Conservation (phyloP, 495 filamentous ascomycete genomes). For the Tuber indicum region DNA sequence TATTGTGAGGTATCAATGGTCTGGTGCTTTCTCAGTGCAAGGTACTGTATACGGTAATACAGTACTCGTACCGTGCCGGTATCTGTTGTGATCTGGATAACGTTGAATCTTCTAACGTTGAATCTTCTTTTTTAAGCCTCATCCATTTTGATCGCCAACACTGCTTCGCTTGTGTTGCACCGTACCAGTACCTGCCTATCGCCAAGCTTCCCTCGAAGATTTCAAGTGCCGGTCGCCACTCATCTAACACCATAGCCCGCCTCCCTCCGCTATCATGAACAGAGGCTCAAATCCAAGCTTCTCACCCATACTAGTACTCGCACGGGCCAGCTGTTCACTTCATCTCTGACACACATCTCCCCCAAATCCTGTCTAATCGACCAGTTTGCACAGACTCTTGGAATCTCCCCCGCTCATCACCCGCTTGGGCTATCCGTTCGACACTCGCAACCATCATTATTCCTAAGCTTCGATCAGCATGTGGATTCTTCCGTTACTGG, state of each 20-base stretch:
- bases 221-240: neutral
- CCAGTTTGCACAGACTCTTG: neutral
- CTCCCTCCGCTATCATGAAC: neutral
- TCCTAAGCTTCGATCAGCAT: slow-evolving; percentile 46
- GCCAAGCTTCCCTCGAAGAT: neutral
- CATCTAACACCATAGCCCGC: neutral
- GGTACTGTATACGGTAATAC: no score
- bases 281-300: neutral
- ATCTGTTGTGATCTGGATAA: neutral
- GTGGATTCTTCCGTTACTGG: slow-evolving; percentile 87
- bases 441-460: slow-evolving; percentile 23
- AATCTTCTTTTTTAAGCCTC: neutral
- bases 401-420: neutral
- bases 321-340: neutral
- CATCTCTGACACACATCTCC: neutral
- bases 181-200: neutral
- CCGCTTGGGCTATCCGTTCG: neutral
- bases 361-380: neutral
- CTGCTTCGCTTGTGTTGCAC: no score
- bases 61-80: neutral
- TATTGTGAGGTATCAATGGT: neutral
- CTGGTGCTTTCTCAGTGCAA: neutral
- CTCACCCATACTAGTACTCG: neutral
- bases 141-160: neutral
- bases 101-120: no score